Conservation (phyloP, 2,329 filamentous ascomycete genomes). For the Helminthosporium solani region DNA sequence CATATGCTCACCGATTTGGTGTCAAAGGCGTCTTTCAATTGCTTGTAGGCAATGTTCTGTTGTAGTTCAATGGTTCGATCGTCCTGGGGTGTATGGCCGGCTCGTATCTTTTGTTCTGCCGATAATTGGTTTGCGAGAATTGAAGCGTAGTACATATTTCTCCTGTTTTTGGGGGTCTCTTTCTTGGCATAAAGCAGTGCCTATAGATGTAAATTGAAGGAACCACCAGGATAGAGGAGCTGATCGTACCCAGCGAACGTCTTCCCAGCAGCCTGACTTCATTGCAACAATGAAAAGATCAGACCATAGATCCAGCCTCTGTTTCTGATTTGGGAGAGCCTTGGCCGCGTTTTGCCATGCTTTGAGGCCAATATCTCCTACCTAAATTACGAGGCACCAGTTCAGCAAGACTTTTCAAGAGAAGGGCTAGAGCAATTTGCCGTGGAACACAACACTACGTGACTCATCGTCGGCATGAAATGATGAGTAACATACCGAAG, state of each 20-base stretch:
- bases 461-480: no score
- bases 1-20: constrained; percentile 18
- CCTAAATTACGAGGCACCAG: constrained; percentile 1
- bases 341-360: constrained; percentile 34
- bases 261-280: constrained; percentile 36
- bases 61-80: constrained; percentile 21
- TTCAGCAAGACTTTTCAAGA: no score
- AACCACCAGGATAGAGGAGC: not conserved
- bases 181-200: constrained; percentile 32
- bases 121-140: constrained; percentile 33
- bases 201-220: constrained; percentile 14
- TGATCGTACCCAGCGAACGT: constrained; percentile 32
- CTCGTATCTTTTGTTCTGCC: constrained; percentile 21
- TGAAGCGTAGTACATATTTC: constrained; percentile 26
- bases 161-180: constrained; percentile 24
- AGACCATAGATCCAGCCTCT: constrained; percentile 30
- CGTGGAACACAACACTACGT: no score
- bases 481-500: constrained; percentile 3
- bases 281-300: constrained; percentile 29
- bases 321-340: constrained; percentile 20
- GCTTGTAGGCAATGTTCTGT: constrained; percentile 21
- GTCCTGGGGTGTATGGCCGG: constrained; percentile 4
- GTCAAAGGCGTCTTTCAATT: constrained; percentile 30
- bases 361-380: constrained; percentile 23
- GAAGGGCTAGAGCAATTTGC: no score